These are phyloP conservation scores for Pichia membranifaciens DNA, from an alignment of 805 yeast genomes.

Conservation along the genomic window DNA sequence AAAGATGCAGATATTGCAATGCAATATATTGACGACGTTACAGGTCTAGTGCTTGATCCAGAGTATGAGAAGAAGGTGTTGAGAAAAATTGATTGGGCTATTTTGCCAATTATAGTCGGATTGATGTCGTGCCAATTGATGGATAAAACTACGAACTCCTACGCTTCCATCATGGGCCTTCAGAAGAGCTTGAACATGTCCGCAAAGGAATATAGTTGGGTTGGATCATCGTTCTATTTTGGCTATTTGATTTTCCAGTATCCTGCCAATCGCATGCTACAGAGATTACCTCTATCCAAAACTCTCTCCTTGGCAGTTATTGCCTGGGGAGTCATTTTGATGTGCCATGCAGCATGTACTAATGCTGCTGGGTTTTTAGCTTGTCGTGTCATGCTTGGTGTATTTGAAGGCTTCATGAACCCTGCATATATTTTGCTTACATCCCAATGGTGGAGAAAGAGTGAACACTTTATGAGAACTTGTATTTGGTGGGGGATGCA, in stretches of 20 bases:
- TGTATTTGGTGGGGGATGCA: conserved; percentile 27
- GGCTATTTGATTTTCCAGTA: conserved; percentile 43
- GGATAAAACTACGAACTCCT: conserved; percentile 39
- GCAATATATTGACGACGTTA: conserved; percentile 18
- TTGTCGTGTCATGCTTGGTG: conserved; percentile 45
- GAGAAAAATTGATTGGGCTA: conserved; percentile 31
- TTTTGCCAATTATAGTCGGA: conserved; percentile 29
- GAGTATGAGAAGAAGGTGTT: conserved; percentile 12
- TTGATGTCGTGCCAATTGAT: conserved; percentile 29
- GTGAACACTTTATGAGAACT: conserved; percentile 26
- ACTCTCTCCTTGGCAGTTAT: conserved; percentile 33
- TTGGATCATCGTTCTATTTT: conserved; percentile 31
- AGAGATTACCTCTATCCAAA: conserved; percentile 32
- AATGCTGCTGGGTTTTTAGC: conserved; percentile 41
- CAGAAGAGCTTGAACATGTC: conserved; percentile 33
- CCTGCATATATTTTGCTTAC: conserved; percentile 33
- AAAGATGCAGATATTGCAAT: conserved; percentile 11
- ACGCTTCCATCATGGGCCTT: conserved; percentile 44
- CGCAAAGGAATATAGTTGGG: conserved; percentile 47
- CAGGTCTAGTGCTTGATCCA: conserved; percentile 8
- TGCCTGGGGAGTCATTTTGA: conserved; percentile 42
- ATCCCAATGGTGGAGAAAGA: conserved; percentile 25
- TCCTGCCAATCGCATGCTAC: conserved; percentile 39
- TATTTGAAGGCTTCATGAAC: conserved; percentile 28
- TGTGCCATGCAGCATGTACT: conserved; percentile 40